phyloP scores from a whole-genome alignment of 352 stramenopile genomes.

The Halophytophthora batemanensis region DNA sequence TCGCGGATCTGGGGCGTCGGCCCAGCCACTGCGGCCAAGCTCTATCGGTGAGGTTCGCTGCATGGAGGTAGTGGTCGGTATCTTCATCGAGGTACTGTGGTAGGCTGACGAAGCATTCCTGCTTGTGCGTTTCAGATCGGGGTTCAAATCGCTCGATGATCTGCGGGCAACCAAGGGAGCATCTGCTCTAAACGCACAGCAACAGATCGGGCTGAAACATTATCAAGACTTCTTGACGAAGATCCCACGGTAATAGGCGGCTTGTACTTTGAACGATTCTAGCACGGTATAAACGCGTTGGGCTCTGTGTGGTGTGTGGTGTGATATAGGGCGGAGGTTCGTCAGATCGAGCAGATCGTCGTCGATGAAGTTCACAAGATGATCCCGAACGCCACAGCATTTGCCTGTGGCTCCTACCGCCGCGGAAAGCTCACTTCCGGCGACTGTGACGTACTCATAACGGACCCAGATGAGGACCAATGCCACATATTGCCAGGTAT shows the following conservation, averaged over 20 bases:
- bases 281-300: neutral
- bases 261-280: neutral
- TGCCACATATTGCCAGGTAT: conserved; percentile 64
- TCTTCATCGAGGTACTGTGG: neutral
- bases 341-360: conserved; percentile 71
- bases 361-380: conserved; percentile 65
- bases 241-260: conserved; percentile 49
- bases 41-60: conserved; percentile 53
- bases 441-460: conserved; percentile 82
- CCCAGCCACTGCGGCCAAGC: conserved; percentile 62
- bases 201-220: conserved; percentile 78
- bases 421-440: conserved; percentile 65
- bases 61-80: neutral
- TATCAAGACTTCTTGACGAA: conserved; percentile 79
- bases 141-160: conserved; percentile 62
- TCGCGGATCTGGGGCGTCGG: conserved; percentile 78
- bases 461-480: conserved; percentile 59
- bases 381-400: conserved; percentile 53
- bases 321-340: conserved; percentile 50
- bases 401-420: conserved; percentile 79
- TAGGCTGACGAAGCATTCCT: neutral
- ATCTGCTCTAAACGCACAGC: conserved; percentile 47
- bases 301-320: neutral
- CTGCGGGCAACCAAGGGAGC: conserved; percentile 39
- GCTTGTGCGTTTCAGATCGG: conserved; percentile 24